Percentiles rank a stretch among this genome's conserved stretches.
Evolutionary conservation across 139 green algal genomes (phyloP).

Genomic region (Chlorella sp.): DNA sequence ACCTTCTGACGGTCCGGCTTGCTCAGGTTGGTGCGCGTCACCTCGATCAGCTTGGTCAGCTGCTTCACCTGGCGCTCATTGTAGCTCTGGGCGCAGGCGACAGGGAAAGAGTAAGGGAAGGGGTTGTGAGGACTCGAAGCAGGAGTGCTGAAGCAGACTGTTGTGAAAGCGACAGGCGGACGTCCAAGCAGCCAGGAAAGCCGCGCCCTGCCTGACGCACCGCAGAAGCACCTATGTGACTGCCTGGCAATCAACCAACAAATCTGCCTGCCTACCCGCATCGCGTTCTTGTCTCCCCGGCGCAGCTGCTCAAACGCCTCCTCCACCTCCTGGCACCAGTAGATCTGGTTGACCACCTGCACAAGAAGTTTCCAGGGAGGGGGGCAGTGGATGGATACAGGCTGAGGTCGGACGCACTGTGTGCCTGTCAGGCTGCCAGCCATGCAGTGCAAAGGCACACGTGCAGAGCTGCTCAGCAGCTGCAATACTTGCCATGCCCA

Average conservation of each 20-base stretch:
- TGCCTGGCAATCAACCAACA: not conserved
- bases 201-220: not conserved
- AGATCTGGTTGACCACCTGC: conserved; percentile 88
- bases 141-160: not conserved
- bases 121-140: not conserved
- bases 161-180: not conserved
- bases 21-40: conserved; percentile 83
- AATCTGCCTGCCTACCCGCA: not conserved
- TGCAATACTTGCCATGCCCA: too few species aligned
- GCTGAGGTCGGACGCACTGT: too few species aligned
- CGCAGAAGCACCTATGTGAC: too few species aligned
- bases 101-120: not conserved
- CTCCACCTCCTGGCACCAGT: conserved; percentile 91
- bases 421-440: too few species aligned
- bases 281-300: conserved; percentile 69
- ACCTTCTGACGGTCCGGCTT: conserved; percentile 90
- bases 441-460: too few species aligned
- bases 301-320: conserved; percentile 72
- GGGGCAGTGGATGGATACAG: not conserved
- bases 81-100: conserved; percentile 70
- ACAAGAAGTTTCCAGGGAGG: not conserved
- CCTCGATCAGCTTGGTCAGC: conserved; percentile 86
- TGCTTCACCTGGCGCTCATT: conserved; percentile 88
- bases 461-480: too few species aligned
- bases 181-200: not conserved